These are phyloP conservation scores for Suillus discolor DNA, from an alignment of 768 basidiomycete species.

Conservation along the genomic window DNA sequence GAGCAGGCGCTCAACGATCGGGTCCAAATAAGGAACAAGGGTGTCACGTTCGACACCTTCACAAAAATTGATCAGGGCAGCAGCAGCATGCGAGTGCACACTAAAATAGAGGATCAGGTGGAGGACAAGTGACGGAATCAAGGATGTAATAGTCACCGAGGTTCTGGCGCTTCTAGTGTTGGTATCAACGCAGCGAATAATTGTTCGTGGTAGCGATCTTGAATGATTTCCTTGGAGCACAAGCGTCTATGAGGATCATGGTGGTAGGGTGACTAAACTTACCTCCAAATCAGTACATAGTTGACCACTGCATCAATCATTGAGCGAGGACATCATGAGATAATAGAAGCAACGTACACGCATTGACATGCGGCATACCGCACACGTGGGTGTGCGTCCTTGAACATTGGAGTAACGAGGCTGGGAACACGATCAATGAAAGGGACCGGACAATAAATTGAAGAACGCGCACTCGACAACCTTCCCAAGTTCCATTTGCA, in stretches of 20 bases:
- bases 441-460: background rate
- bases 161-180: conserved; percentile 73
- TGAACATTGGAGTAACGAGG: conserved; percentile 76
- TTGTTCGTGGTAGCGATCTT: conserved; percentile 65
- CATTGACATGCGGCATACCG: conserved; percentile 85
- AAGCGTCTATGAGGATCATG: background rate
- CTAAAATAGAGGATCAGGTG: conserved; percentile 38
- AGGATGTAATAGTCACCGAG: conserved; percentile 46
- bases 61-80: conserved; percentile 90
- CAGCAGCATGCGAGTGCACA: conserved; percentile 85
- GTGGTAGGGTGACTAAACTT: conserved; percentile 15
- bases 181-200: conserved; percentile 73
- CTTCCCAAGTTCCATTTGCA: conserved; percentile 81
- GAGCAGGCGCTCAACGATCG: conserved; percentile 64
- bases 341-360: conserved; percentile 49
- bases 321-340: conserved; percentile 3
- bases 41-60: conserved; percentile 79
- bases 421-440: conserved; percentile 36
- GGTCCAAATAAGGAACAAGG: conserved; percentile 76
- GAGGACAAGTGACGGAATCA: conserved; percentile 2
- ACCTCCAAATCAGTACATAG: conserved; percentile 89
- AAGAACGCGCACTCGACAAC: conserved; percentile 67
- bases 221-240: conserved; percentile 68
- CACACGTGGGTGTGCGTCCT: conserved; percentile 75
- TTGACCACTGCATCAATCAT: conserved; percentile 61